Percentiles rank a stretch among this genome's conserved stretches.
phyloP scores from a whole-genome alignment of 2,329 filamentous ascomycete genomes.

The Penicillium crustosum region DNA sequence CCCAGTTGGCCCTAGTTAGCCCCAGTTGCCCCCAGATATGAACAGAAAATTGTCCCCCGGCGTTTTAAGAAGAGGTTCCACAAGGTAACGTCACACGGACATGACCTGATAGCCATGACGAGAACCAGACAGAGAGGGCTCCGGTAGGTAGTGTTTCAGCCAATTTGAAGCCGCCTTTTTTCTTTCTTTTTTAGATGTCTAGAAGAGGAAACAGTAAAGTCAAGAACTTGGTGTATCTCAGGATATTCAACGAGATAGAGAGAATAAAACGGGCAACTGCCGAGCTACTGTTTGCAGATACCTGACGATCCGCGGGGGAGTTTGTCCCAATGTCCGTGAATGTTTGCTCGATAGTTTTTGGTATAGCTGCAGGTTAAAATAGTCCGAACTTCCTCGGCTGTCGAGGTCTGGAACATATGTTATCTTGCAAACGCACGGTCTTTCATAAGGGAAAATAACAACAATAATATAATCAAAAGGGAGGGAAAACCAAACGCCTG shows the following conservation, averaged over 20 bases:
- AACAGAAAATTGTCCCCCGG: slow-evolving; percentile 1
- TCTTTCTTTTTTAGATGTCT: neutral
- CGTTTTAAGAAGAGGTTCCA: slow-evolving; percentile 38
- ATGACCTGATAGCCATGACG: slow-evolving; percentile 30
- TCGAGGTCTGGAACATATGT: slow-evolving; percentile 12
- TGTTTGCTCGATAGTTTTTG: slow-evolving; percentile 33
- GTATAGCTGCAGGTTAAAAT: slow-evolving; percentile 18
- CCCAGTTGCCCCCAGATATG: neutral
- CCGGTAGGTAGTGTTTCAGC: slow-evolving; percentile 22
- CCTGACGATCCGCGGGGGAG: slow-evolving; percentile 21
- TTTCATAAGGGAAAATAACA: neutral
- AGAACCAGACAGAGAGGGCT: slow-evolving; percentile 19
- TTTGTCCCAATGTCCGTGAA: slow-evolving; percentile 19
- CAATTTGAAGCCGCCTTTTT: slow-evolving; percentile 18
- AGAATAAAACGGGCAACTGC: slow-evolving; percentile 27
- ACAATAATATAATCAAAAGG: neutral
- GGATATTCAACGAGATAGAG: neutral
- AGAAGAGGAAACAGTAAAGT: neutral
- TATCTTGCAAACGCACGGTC: slow-evolving; percentile 17
- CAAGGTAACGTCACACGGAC: slow-evolving; percentile 40
- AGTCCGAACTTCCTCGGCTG: slow-evolving; percentile 20
- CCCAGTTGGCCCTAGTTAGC: neutral
- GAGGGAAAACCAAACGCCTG: slow-evolving; percentile 7
- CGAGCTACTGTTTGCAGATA: slow-evolving; percentile 34
- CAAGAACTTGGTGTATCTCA: neutral